Evolutionary conservation across 352 stramenopile genomes (phyloP).

Genomic region (Peronosclerospora sorghi): DNA sequence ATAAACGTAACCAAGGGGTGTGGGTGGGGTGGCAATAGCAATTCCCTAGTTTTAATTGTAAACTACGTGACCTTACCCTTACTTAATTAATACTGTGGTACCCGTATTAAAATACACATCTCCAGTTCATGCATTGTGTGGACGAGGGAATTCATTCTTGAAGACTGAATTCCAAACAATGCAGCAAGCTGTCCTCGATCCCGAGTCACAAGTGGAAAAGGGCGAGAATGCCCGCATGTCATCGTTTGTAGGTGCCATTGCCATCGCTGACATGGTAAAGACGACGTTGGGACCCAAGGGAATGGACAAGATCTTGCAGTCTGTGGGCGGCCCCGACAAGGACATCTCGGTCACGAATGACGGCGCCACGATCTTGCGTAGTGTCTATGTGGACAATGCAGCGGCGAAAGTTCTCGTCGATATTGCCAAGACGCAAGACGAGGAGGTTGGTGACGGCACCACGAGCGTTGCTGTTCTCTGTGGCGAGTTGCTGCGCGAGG

Average conservation of each 20-base stretch:
- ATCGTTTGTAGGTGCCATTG: constrained; percentile 98
- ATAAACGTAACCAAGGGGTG: no score
- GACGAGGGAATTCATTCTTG: no score
- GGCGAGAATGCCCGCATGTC: constrained; percentile 98
- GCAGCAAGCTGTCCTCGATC: constrained; percentile 57
- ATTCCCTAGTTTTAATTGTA: no score
- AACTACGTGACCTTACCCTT: no score
- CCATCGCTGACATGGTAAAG: constrained; percentile 99
- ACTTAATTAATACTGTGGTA: no score
- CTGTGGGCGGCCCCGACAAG: constrained; percentile 74
- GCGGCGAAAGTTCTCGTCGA: constrained; percentile 98
- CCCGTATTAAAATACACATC: no score
- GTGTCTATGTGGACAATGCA: constrained; percentile 96
- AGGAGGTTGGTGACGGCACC: constrained; percentile 98
- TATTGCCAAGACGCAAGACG: constrained; percentile 97
- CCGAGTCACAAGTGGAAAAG: constrained; percentile 79
- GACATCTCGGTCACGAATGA: constrained; percentile 97
- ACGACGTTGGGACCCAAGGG: constrained; percentile 99
- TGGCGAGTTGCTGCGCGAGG: constrained; percentile 95
- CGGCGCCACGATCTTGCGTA: constrained; percentile 96
- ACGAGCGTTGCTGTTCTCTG: constrained; percentile 95
- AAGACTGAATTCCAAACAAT: no score
- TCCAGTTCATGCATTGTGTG: no score
- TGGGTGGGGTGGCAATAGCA: no score
- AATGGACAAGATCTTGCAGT: constrained; percentile 99